These are phyloP conservation scores for Ocimum tenuiflorum DNA, from an alignment of 257 asterid genomes.

Conservation along the genomic window DNA sequence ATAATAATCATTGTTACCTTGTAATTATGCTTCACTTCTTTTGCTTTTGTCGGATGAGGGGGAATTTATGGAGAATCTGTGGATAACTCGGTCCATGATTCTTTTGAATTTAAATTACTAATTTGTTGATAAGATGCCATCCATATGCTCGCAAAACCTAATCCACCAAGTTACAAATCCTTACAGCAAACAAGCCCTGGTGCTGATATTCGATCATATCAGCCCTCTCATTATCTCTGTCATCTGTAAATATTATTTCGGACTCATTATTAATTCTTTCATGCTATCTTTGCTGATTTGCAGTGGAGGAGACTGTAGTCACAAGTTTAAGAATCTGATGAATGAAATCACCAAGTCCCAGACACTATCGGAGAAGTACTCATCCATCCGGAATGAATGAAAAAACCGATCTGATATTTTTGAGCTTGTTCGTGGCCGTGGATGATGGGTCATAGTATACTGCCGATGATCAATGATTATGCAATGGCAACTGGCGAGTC, in stretches of 20 bases:
- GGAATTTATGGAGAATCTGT: not conserved
- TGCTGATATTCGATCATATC: not conserved
- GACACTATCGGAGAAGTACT: constrained; percentile 65
- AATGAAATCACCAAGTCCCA: constrained; percentile 59
- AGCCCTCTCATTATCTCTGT: not conserved
- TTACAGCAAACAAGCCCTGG: not conserved
- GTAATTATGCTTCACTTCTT: not conserved
- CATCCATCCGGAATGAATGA: constrained; percentile 86
- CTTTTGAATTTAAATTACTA: not conserved
- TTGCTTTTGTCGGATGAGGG: not conserved
- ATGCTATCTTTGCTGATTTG: constrained; percentile 12
- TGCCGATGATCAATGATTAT: too few relatives aligned
- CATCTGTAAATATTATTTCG: not conserved
- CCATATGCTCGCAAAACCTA: not conserved
- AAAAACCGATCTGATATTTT: too few relatives aligned
- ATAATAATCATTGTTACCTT: not conserved
- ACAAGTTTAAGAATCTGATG: constrained; percentile 90
- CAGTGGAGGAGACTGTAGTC: constrained; percentile 98
- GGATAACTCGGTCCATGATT: not conserved
- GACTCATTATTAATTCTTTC: not conserved
- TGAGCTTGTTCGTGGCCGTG: too few relatives aligned
- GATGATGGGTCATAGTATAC: too few relatives aligned
- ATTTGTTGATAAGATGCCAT: not conserved
- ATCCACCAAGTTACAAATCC: not conserved
- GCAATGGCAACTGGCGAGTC: too few relatives aligned